phyloP scores from a whole-genome alignment of 192 early-diverging fungal species.

The Blastocladiella britannica region DNA sequence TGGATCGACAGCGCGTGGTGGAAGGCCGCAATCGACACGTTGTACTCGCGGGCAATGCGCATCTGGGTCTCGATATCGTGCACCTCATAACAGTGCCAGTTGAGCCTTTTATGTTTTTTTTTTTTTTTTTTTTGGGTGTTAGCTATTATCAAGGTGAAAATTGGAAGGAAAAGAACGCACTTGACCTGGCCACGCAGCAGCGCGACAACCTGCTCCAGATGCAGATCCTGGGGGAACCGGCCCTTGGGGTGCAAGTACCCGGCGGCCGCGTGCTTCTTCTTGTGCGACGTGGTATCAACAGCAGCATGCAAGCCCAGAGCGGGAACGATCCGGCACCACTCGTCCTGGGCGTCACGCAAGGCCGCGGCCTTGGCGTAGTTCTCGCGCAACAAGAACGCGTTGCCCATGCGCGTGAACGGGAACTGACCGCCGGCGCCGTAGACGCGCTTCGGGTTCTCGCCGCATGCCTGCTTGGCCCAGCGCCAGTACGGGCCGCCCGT shows the following conservation, averaged over 20 bases:
- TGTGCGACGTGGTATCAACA: constrained; percentile 4
- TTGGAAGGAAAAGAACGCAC: no score
- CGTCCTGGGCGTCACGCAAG: constrained; percentile 24
- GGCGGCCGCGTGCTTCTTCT: constrained; percentile 7
- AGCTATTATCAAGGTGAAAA: no score
- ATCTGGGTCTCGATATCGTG: constrained; percentile 54
- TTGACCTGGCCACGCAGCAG: constrained; percentile 43
- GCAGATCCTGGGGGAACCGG: constrained; percentile 36
- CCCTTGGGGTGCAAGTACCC: constrained; percentile 18
- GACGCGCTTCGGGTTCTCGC: constrained; percentile 45
- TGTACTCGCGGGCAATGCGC: constrained; percentile 46
- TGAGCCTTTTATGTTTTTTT: no score
- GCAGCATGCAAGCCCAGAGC: neutral
- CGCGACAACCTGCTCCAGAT: constrained; percentile 36
- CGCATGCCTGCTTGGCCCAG: constrained; percentile 68
- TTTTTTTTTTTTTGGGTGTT: no score
- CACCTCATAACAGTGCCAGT: constrained; percentile 49
- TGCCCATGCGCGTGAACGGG: constrained; percentile 31
- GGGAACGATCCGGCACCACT: constrained; percentile 27
- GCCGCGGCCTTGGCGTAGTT: constrained; percentile 26
- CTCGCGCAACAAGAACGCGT: constrained; percentile 42
- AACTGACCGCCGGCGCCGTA: constrained; percentile 14
- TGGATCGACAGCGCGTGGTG: constrained; percentile 47
- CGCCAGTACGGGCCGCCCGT: constrained; percentile 24
- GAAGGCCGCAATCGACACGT: constrained; percentile 47